phyloP scores from a whole-genome alignment of 352 stramenopile species.

The Phytopythium mirpurense region DNA sequence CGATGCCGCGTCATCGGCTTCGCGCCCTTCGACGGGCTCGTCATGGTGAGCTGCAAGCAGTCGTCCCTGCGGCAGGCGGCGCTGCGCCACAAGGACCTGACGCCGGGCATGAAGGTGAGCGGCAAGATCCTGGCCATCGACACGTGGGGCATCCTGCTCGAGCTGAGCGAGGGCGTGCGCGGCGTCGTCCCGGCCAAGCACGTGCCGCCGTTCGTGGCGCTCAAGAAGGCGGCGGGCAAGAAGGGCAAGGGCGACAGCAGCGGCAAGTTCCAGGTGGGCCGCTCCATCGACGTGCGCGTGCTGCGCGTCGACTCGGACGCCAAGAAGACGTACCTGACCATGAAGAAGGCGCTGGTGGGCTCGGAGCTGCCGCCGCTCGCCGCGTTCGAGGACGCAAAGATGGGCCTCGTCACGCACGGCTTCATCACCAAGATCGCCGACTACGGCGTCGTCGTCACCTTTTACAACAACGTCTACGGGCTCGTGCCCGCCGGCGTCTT shows the following conservation, averaged over 20 bases:
- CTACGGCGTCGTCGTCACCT: constrained; percentile 92
- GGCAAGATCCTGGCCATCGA: constrained; percentile 82
- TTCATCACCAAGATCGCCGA: constrained; percentile 94
- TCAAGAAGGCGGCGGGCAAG: constrained; percentile 54
- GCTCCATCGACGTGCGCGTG: constrained; percentile 73
- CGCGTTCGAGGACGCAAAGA: constrained; percentile 64
- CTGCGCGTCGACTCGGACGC: constrained; percentile 79
- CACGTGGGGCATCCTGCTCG: constrained; percentile 76
- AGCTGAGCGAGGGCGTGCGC: constrained; percentile 83
- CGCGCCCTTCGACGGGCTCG: constrained; percentile 78
- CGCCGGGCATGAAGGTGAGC: constrained; percentile 62
- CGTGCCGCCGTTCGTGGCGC: constrained; percentile 66
- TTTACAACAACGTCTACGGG: constrained; percentile 95
- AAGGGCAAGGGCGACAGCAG: constrained; percentile 58
- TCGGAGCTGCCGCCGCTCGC: constrained; percentile 77
- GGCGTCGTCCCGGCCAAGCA: constrained; percentile 71
- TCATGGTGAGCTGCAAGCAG: constrained; percentile 82
- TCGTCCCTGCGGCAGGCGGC: constrained; percentile 71
- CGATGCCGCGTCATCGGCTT: constrained; percentile 80
- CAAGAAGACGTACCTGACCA: constrained; percentile 92
- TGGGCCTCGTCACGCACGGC: constrained; percentile 74
- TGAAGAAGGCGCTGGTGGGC: constrained; percentile 80
- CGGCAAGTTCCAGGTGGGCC: constrained; percentile 77
- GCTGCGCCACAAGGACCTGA: constrained; percentile 76
- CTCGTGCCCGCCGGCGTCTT: constrained; percentile 87